Evolutionary conservation across 352 stramenopile genomes (phyloP), one percentile per base, ranked within the genome.

Genomic region (Halophytophthora batemanensis): DNA sequence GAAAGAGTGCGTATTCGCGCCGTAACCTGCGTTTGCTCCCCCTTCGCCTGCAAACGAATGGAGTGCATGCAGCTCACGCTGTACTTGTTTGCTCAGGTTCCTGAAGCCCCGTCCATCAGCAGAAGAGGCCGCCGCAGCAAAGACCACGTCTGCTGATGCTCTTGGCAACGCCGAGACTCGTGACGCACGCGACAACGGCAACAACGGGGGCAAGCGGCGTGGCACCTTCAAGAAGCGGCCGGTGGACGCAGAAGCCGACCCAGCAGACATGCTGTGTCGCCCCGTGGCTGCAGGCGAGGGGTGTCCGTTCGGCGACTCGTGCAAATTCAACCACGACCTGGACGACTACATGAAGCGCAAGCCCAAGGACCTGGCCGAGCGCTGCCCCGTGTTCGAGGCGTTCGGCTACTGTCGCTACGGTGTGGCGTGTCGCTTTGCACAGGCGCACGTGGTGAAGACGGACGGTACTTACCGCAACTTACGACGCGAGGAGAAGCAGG

Each of bases 321-420:
- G 86, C 69, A 94, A 93, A 64, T 96, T 90, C 58, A 93, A 67
- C 50, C 86, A 96, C 64, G 81, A 96, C 51, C 62, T 91, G 23
- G 53, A 60, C 29, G 78, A 86, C 55, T 95, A 84, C 64, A 89
- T 96, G 72, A 86, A 86, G 63, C 76, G 81, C 57, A 91, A 93
- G 53, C 66, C 72, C 10, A 91, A 93, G 52, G 87, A 96, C 50
- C 54, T 96, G 25, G 85, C 68, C 28, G 70, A 73, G 13, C 43
- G 40, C 40, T 98, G 90, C 56, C 86, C 86, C 3, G 67, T 93
- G 42, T 97, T 90, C 61, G 69, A 81, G 18, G 74, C 61, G 12
- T 66, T 87, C 14, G 90, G 92, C 17, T 94, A 90, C 64, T 98
- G 95, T 54, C 74, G 83, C 19, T 97, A 95, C 55, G 95, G 95